A percentile compares a stretch with the other conserved stretches of the same genome.
Evolutionary conservation across 2,329 filamentous ascomycete genomes (phyloP).

Genomic region (Orbilia quercus): DNA sequence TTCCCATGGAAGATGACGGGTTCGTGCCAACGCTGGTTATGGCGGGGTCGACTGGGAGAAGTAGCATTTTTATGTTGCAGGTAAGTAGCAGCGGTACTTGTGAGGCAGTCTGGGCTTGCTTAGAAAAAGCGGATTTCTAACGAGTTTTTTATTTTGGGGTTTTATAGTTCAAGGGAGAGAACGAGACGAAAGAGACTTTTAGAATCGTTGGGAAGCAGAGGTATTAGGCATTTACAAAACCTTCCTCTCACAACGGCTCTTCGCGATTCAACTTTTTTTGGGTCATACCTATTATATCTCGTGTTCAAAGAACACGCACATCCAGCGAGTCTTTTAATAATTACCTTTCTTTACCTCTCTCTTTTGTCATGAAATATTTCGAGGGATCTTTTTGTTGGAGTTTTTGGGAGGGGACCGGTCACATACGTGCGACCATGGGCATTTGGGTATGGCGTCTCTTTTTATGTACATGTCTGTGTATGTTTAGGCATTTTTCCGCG

Average conservation of each 20-base stretch:
- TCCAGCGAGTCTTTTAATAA: not conserved
- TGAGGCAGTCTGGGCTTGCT: not conserved
- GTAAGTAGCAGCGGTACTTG: slow-evolving; percentile 59
- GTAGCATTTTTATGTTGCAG: slow-evolving; percentile 74
- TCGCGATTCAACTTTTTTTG: too few species aligned
- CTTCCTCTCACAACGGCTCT: too few species aligned
- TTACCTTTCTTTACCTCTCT: slow-evolving; percentile 7
- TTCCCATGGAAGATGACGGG: slow-evolving; percentile 79
- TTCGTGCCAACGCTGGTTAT: slow-evolving; percentile 65
- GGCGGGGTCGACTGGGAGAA: slow-evolving; percentile 70
- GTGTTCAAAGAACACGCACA: not conserved
- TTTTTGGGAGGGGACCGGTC: slow-evolving; percentile 21
- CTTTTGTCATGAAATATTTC: slow-evolving; percentile 10
- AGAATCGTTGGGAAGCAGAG: slow-evolving; percentile 68
- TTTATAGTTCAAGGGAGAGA: slow-evolving; percentile 67
- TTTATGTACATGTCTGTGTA: slow-evolving; percentile 5
- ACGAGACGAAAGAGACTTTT: slow-evolving; percentile 69
- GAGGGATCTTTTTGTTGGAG: slow-evolving; percentile 26
- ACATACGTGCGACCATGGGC: slow-evolving; percentile 31
- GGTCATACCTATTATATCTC: too few species aligned
- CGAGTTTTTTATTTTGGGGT: slow-evolving; percentile 17
- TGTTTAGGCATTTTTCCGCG: slow-evolving; percentile 14
- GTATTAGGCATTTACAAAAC: slow-evolving; percentile 63
- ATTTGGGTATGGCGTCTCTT: slow-evolving; percentile 55
- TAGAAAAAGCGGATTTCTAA: slow-evolving; percentile 20